A percentile compares a stretch with the other conserved stretches of the same genome.
Evolutionary conservation across 179 eudicot genomes (phyloP).

Genomic region (Silene vulgaris): DNA sequence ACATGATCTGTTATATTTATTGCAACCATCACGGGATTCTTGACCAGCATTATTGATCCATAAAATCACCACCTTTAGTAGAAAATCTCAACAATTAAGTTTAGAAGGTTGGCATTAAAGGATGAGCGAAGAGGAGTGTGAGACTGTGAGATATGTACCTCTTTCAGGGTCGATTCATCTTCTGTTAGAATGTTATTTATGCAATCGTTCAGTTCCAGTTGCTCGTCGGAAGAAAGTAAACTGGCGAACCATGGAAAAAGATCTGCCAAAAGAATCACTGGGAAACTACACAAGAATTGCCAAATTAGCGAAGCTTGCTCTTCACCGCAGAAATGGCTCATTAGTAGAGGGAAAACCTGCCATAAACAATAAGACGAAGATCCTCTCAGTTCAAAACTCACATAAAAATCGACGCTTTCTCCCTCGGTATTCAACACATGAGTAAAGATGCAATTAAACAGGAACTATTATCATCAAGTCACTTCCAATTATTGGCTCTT

Average conservation of each 20-base stretch:
- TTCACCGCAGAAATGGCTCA: conserved; percentile 49
- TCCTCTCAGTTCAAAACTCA: background rate
- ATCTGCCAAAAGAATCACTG: conserved; percentile 59
- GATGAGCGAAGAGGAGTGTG: conserved; percentile 4
- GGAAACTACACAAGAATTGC: conserved; percentile 77
- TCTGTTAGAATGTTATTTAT: conserved; percentile 54
- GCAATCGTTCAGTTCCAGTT: conserved; percentile 41
- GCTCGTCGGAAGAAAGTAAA: conserved; percentile 62
- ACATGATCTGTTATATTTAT: conserved; percentile 28
- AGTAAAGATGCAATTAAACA: background rate
- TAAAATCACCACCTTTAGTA: conserved; percentile 56
- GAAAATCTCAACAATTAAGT: conserved; percentile 22
- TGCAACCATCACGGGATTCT: conserved; percentile 24
- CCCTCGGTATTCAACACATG: background rate
- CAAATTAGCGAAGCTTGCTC: conserved; percentile 85
- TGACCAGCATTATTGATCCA: conserved; percentile 50
- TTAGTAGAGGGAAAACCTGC: conserved; percentile 79
- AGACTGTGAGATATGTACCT: conserved; percentile 39
- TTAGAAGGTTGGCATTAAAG: conserved; percentile 17
- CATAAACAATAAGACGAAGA: conserved; percentile 9
- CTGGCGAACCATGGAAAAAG: conserved; percentile 70
- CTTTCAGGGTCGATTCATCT: conserved; percentile 49
- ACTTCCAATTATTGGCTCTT: background rate
- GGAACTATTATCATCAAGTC: background rate
- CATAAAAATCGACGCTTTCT: background rate